Evolutionary conservation across 805 yeast genomes (phyloP).

Genomic region (Pichia heedii): DNA sequence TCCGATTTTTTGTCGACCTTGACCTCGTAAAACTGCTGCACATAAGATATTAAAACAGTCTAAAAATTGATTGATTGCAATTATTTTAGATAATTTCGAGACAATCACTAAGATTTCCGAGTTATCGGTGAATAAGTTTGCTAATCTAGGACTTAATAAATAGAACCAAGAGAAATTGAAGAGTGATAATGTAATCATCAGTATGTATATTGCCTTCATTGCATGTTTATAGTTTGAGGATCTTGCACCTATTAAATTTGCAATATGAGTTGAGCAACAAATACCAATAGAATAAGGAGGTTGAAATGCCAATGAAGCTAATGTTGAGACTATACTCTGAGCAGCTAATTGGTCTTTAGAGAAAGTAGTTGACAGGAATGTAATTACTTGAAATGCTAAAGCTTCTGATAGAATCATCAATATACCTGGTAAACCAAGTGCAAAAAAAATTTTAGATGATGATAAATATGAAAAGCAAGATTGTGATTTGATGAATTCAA

Average conservation of each 20-base stretch:
- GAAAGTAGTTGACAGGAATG: constrained; percentile 40
- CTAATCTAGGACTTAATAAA: constrained; percentile 29
- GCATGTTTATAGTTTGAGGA: constrained; percentile 28
- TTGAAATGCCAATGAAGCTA: constrained; percentile 42
- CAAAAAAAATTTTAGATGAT: constrained; percentile 27
- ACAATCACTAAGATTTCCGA: constrained; percentile 29
- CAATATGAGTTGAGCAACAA: constrained; percentile 43
- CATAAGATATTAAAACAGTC: constrained; percentile 39
- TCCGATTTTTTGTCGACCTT: constrained; percentile 46
- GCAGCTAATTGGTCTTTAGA: constrained; percentile 43
- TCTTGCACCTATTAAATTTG: constrained; percentile 46
- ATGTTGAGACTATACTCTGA: constrained; percentile 41
- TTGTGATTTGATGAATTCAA: constrained; percentile 26
- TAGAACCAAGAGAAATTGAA: constrained; percentile 32
- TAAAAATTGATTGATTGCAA: constrained; percentile 41
- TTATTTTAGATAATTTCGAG: constrained; percentile 34
- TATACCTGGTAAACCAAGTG: constrained; percentile 43
- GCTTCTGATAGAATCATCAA: constrained; percentile 50
- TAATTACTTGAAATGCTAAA: constrained; percentile 44
- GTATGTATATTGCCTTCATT: constrained; percentile 28
- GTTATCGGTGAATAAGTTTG: constrained; percentile 35
- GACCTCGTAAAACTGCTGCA: constrained; percentile 44
- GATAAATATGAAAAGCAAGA: neutral
- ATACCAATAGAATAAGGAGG: constrained; percentile 44
- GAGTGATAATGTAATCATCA: constrained; percentile 27